These are phyloP conservation scores for Colletotrichum karsti DNA, from an alignment of 2,329 filamentous ascomycete genomes.

Conservation along the genomic window DNA sequence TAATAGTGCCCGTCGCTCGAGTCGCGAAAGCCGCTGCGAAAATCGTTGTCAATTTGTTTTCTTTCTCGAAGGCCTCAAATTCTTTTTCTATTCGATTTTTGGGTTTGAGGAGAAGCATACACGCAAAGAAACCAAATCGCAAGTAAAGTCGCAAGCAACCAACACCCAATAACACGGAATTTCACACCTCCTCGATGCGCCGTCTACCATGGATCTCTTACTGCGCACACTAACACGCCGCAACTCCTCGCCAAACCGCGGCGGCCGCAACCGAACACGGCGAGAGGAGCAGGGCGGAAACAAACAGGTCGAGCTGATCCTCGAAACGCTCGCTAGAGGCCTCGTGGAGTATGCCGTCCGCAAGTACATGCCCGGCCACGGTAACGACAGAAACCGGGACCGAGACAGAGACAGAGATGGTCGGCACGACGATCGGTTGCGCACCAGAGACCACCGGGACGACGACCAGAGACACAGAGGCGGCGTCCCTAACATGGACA, in stretches of 20 bases:
- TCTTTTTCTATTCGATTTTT: too few relatives aligned
- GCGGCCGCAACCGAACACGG: not conserved
- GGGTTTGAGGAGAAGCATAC: too few relatives aligned
- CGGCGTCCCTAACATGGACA: constrained; percentile 19
- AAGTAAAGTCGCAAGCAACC: too few relatives aligned
- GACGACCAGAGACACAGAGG: constrained; percentile 4
- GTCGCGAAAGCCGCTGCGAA: not conserved
- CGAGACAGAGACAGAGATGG: not conserved
- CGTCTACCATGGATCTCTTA: constrained; percentile 10
- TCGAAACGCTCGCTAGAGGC: constrained; percentile 17
- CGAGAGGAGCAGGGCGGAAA: not conserved
- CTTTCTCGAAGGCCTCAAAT: not conserved
- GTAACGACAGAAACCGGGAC: not conserved
- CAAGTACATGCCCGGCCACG: constrained; percentile 15
- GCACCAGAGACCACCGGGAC: not conserved
- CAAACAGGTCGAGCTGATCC: constrained; percentile 12
- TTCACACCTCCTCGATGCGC: not conserved
- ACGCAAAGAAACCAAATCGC: too few relatives aligned
- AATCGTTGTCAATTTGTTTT: not conserved
- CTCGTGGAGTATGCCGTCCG: constrained; percentile 23
- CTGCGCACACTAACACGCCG: constrained; percentile 13
- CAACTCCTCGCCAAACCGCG: constrained; percentile 5
- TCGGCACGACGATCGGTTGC: not conserved
- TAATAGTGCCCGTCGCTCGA: not conserved
- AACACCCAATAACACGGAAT: too few relatives aligned